A percentile compares a stretch with the other conserved stretches of the same genome.
phyloP scores from a whole-genome alignment of 2,329 filamentous ascomycete genomes.

The Sarocladium kiliense region DNA sequence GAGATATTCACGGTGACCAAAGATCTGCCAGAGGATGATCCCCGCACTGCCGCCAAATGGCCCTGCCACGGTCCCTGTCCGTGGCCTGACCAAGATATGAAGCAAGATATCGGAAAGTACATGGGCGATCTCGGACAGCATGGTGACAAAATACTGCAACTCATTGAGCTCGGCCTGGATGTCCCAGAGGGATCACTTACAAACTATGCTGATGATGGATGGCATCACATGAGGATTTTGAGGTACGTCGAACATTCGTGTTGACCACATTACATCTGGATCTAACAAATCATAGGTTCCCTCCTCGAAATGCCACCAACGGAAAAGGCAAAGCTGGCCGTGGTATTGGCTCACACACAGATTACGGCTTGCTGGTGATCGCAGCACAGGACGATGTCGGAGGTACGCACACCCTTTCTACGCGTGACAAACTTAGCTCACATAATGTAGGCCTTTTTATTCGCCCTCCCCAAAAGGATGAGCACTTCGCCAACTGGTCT shows the following conservation, averaged over 20 bases:
- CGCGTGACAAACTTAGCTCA: not conserved
- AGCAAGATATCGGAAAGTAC: slow-evolving; percentile 32
- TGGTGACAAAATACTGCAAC: slow-evolving; percentile 39
- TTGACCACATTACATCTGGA: not conserved
- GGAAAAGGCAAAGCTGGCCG: slow-evolving; percentile 44
- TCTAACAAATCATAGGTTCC: slow-evolving; percentile 20
- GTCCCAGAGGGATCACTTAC: slow-evolving; percentile 34
- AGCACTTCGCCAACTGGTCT: slow-evolving; percentile 40
- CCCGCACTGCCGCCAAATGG: slow-evolving; percentile 35
- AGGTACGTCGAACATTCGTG: slow-evolving; percentile 31
- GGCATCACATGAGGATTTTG: slow-evolving; percentile 38
- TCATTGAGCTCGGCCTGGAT: slow-evolving; percentile 40
- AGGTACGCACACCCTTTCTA: slow-evolving; percentile 21
- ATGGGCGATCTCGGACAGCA: slow-evolving; percentile 33
- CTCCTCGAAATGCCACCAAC: slow-evolving; percentile 29
- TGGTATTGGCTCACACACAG: slow-evolving; percentile 47
- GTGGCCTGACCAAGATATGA: slow-evolving; percentile 39
- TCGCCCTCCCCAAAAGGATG: slow-evolving; percentile 33
- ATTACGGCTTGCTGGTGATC: slow-evolving; percentile 47
- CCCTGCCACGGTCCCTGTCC: slow-evolving; percentile 37
- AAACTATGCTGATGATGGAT: slow-evolving; percentile 39
- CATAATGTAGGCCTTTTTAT: slow-evolving; percentile 34
- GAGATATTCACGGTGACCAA: slow-evolving; percentile 50
- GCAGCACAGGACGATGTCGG: slow-evolving; percentile 45
- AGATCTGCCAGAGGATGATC: slow-evolving; percentile 33